A percentile compares a stretch with the other conserved stretches of the same genome.
Conservation (phyloP, 208 protist species). For the Leishmania major region DNA sequence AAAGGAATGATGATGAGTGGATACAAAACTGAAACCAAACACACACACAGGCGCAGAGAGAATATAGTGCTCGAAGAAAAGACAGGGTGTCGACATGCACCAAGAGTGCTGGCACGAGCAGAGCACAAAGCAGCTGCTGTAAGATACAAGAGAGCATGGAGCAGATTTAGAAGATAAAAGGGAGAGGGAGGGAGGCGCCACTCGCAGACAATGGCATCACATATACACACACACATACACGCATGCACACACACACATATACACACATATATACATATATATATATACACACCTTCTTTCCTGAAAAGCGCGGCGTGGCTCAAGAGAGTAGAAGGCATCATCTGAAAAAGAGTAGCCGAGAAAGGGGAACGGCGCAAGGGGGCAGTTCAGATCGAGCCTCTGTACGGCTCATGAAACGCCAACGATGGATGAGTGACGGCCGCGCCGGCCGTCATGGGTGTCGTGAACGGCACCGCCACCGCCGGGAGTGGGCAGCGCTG, state of each 20-base stretch:
- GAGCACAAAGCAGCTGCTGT: too few species aligned
- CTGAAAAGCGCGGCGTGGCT: neutral
- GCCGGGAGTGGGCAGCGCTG: slow-evolving; percentile 9
- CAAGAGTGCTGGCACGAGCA: neutral
- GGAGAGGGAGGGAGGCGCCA: neutral
- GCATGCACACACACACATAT: too few species aligned
- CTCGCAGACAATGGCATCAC: neutral
- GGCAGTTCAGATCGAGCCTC: neutral
- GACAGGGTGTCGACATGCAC: neutral
- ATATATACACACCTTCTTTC: neutral
- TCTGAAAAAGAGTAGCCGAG: neutral
- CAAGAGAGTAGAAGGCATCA: neutral
- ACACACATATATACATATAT: too few species aligned
- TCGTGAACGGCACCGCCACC: neutral
- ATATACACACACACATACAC: too few species aligned
- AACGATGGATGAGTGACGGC: neutral
- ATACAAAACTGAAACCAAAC: neutral
- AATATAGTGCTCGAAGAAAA: neutral
- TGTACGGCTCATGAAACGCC: slow-evolving; percentile 10
- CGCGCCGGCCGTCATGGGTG: neutral
- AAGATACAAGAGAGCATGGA: neutral
- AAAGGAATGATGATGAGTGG: neutral
- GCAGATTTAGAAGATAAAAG: neutral
- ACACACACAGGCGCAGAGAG: neutral
- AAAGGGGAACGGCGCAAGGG: neutral